These are phyloP conservation scores for Silene conica DNA, from an alignment of 148 eudicot species.

Conservation along the genomic window DNA sequence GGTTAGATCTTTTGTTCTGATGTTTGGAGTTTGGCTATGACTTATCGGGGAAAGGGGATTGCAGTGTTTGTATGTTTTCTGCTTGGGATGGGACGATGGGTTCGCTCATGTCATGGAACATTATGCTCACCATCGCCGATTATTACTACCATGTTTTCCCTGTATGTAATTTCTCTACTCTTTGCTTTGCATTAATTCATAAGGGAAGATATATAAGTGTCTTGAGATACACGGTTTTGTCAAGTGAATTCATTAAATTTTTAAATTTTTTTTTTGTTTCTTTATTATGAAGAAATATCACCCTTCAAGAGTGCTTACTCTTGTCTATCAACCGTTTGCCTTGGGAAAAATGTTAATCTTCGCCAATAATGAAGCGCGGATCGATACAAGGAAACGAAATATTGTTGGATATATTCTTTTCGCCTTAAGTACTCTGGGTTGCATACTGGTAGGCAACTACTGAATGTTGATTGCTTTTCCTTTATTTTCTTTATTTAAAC, in stretches of 20 bases:
- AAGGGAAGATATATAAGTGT: too few species aligned
- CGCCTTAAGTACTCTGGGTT: slow-evolving; percentile 29
- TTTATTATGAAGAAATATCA: slow-evolving; percentile 37
- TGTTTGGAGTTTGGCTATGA: not conserved
- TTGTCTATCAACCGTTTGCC: slow-evolving; percentile 66
- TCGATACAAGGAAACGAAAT: slow-evolving; percentile 50
- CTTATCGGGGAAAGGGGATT: slow-evolving; percentile 34
- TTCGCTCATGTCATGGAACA: slow-evolving; percentile 62
- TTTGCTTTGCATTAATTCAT: not conserved
- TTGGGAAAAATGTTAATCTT: slow-evolving; percentile 37
- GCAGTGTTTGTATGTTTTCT: slow-evolving; percentile 50
- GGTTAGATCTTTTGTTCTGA: not conserved
- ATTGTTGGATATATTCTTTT: slow-evolving; percentile 48
- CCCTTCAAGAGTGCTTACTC: slow-evolving; percentile 69
- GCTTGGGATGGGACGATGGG: slow-evolving; percentile 68
- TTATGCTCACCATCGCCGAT: slow-evolving; percentile 50
- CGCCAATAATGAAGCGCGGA: slow-evolving; percentile 43
- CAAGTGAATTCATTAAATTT: too few species aligned
- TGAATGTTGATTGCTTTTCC: not conserved
- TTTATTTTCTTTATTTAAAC: not conserved
- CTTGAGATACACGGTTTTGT: not conserved
- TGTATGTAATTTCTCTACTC: slow-evolving; percentile 24
- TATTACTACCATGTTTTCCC: slow-evolving; percentile 58
- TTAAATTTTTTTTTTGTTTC: not conserved
- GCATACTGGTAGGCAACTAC: slow-evolving; percentile 26